These are phyloP conservation scores for Trametes cubensis DNA, from an alignment of 768 basidiomycete genomes.

Conservation along the genomic window DNA sequence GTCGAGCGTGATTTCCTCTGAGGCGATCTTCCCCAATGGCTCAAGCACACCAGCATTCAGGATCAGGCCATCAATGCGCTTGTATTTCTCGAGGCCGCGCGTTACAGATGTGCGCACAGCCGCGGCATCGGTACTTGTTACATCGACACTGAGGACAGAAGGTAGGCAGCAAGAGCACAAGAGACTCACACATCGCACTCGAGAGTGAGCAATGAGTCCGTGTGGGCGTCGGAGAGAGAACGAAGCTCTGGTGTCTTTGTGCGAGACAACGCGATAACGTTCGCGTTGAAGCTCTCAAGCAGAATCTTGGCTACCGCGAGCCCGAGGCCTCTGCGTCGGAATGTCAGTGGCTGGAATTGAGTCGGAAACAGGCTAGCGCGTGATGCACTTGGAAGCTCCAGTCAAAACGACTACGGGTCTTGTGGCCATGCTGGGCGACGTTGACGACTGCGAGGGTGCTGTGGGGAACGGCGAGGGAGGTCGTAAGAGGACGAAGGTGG, in stretches of 20 bases:
- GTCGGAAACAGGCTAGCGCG: conserved; percentile 8
- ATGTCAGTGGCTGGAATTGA: conserved; percentile 19
- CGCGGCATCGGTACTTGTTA: conserved; percentile 57
- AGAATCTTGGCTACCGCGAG: conserved; percentile 75
- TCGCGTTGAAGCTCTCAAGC: conserved; percentile 60
- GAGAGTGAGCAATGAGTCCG: conserved; percentile 50
- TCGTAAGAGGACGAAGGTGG: conserved; percentile 9
- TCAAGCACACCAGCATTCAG: conserved; percentile 84
- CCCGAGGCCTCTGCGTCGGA: conserved; percentile 61
- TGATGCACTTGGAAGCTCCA: conserved; percentile 75
- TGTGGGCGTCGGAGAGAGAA: conserved; percentile 46
- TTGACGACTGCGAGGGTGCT: background rate
- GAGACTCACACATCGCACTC: conserved; percentile 77
- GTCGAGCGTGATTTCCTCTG: conserved; percentile 50
- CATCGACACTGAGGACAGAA: conserved; percentile 8
- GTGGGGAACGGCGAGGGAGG: conserved; percentile 9
- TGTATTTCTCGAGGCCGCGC: conserved; percentile 54
- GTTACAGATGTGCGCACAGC: conserved; percentile 59
- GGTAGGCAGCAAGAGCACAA: conserved; percentile 1
- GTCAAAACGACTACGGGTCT: conserved; percentile 76
- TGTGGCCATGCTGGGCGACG: conserved; percentile 27
- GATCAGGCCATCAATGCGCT: conserved; percentile 73
- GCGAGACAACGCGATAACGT: conserved; percentile 79
- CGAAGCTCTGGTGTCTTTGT: conserved; percentile 65
- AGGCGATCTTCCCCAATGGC: conserved; percentile 63